A percentile compares a stretch with the other conserved stretches of the same genome.
phyloP scores from a whole-genome alignment of 2,329 filamentous ascomycete species.

The Cyphellophora europaea region DNA sequence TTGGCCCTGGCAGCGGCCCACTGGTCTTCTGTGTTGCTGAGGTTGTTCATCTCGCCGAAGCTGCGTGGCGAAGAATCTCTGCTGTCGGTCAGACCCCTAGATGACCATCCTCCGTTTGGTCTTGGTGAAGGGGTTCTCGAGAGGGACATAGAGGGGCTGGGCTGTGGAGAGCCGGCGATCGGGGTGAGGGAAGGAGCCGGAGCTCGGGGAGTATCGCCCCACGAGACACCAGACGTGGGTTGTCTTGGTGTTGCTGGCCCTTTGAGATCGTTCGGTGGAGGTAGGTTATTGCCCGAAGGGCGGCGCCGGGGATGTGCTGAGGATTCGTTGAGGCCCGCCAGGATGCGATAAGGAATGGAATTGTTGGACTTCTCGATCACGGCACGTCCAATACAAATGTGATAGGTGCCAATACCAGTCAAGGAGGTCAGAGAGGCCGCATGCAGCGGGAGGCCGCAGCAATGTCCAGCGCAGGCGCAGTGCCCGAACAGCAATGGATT shows the following conservation, averaged over 20 bases:
- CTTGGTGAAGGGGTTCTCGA: constrained; percentile 82
- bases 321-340: too few species aligned
- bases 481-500: too few species aligned
- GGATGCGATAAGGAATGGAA: too few species aligned
- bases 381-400: too few species aligned
- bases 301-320: constrained; percentile 4
- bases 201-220: neutral
- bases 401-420: too few species aligned
- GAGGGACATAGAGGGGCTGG: constrained; percentile 60
- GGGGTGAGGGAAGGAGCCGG: neutral
- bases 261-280: neutral
- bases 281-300: constrained; percentile 10
- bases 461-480: too few species aligned
- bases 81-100: constrained; percentile 64
- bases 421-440: too few species aligned
- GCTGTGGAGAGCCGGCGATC: constrained; percentile 30
- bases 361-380: too few species aligned
- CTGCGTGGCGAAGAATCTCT: constrained; percentile 60
- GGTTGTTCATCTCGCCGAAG: constrained; percentile 41
- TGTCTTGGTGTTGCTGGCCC: neutral
- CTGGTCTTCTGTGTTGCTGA: constrained; percentile 48
- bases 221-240: neutral
- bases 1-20: constrained; percentile 79
- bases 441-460: too few species aligned
- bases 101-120: constrained; percentile 80